These are phyloP conservation scores for Aspergillus leporis DNA, from an alignment of 495 filamentous ascomycete genomes.

Conservation along the genomic window DNA sequence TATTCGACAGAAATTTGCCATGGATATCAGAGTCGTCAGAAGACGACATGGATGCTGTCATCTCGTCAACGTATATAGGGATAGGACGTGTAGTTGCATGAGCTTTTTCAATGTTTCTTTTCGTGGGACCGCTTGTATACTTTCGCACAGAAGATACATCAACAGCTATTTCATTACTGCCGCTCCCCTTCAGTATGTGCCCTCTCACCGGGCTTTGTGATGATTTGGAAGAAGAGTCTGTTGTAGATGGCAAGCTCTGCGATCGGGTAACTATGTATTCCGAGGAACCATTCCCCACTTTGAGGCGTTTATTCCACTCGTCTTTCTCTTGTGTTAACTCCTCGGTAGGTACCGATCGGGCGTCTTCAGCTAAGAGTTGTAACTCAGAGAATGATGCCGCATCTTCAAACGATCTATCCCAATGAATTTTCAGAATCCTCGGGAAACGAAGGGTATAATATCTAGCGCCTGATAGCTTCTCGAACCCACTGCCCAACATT, in stretches of 20 bases:
- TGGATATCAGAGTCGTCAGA: not conserved
- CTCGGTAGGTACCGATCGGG: constrained; percentile 38
- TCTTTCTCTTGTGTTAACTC: constrained; percentile 52
- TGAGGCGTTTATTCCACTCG: constrained; percentile 56
- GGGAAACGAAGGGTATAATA: constrained; percentile 66
- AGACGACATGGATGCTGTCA: not conserved
- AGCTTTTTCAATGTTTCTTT: not conserved
- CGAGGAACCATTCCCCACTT: constrained; percentile 39
- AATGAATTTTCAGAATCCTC: constrained; percentile 61
- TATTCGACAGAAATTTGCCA: constrained; percentile 22
- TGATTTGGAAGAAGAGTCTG: constrained; percentile 14
- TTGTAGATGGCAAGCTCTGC: constrained; percentile 24
- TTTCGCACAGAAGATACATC: not conserved
- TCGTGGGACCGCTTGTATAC: not conserved
- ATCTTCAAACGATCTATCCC: constrained; percentile 58
- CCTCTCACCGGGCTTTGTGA: not conserved
- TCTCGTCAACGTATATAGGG: constrained; percentile 28
- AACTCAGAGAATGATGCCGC: constrained; percentile 56
- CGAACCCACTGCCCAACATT: constrained; percentile 63
- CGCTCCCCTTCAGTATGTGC: not conserved
- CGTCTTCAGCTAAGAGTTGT: constrained; percentile 52
- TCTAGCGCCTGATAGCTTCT: constrained; percentile 55
- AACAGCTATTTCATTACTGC: not conserved
- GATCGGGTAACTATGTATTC: constrained; percentile 32
- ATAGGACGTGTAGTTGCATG: constrained; percentile 1